Evolutionary conservation across 2,329 filamentous ascomycete species (phyloP).

Genomic region (Ramichloridium luteum): DNA sequence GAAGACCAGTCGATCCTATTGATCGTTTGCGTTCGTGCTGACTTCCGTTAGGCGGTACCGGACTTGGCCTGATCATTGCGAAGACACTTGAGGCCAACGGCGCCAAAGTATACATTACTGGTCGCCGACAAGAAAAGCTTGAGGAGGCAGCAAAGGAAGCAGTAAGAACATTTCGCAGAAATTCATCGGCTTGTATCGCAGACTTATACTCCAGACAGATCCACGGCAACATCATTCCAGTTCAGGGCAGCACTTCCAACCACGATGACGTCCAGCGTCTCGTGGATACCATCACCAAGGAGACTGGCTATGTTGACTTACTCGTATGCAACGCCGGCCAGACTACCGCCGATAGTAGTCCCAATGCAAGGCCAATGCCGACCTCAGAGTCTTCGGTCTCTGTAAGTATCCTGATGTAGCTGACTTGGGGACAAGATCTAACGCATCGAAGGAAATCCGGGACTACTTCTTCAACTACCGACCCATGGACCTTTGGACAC

Average conservation of each 20-base stretch:
- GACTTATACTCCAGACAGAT: constrained; percentile 8
- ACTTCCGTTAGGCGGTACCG: constrained; percentile 12
- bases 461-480: constrained; percentile 31
- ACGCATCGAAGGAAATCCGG: constrained; percentile 13
- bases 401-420: neutral
- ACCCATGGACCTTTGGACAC: constrained; percentile 33
- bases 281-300: constrained; percentile 30
- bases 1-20: neutral
- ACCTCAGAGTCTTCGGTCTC: constrained; percentile 16
- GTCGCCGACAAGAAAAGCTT: constrained; percentile 31
- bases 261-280: constrained; percentile 30
- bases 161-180: too few species aligned
- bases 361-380: constrained; percentile 31
- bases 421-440: too few species aligned
- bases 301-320: constrained; percentile 39
- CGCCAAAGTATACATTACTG: constrained; percentile 35
- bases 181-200: too few species aligned
- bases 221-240: constrained; percentile 28
- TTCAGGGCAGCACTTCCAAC: constrained; percentile 33
- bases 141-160: constrained; percentile 27
- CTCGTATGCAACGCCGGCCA: constrained; percentile 40
- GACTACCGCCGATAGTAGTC: constrained; percentile 18
- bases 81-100: constrained; percentile 31
- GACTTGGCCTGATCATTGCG: constrained; percentile 26
- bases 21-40: neutral